Percentiles rank a stretch among this genome's conserved stretches.
Evolutionary conservation across 257 asterid genomes (phyloP).

Genomic region (Phtheirospermum japonicum): DNA sequence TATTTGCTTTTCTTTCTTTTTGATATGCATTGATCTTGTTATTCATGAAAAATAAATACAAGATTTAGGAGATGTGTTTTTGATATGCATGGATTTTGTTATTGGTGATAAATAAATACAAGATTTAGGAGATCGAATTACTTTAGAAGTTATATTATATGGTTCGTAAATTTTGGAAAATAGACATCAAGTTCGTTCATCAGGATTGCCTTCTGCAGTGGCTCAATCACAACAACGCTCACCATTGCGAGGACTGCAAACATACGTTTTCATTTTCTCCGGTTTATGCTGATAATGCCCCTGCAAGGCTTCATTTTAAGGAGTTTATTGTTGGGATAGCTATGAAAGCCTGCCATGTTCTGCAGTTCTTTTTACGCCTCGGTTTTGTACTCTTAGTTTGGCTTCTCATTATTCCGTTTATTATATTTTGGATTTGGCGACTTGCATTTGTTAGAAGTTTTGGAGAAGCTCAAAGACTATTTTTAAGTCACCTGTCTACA

Average conservation of each 20-base stretch:
- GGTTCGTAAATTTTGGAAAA: too few species aligned
- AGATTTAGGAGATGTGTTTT: too few species aligned
- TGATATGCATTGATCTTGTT: too few species aligned
- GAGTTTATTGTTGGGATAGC: constrained; percentile 88
- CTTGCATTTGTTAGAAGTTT: constrained; percentile 89
- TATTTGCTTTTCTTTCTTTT: not conserved
- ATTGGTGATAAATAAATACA: too few species aligned
- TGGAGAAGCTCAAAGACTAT: constrained; percentile 84
- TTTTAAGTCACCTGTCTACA: constrained; percentile 82
- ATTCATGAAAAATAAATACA: too few species aligned
- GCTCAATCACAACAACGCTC: constrained; percentile 98
- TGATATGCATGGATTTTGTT: too few species aligned
- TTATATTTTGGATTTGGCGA: constrained; percentile 99
- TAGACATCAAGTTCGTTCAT: constrained; percentile 89
- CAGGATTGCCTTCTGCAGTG: constrained; percentile 98
- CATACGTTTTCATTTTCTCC: constrained; percentile 97
- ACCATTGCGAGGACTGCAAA: constrained; percentile 98
- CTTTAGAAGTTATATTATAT: too few species aligned
- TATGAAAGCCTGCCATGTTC: constrained; percentile 89
- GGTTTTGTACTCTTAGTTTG: constrained; percentile 94
- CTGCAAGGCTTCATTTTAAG: constrained; percentile 83
- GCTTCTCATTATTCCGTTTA: constrained; percentile 94
- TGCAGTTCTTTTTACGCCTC: constrained; percentile 86
- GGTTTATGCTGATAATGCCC: constrained; percentile 93
- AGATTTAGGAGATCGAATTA: too few species aligned